Percentiles rank a stretch among this genome's conserved stretches.
phyloP scores from a whole-genome alignment of 2,329 filamentous ascomycete genomes.

The Xylariaceae sp. region DNA sequence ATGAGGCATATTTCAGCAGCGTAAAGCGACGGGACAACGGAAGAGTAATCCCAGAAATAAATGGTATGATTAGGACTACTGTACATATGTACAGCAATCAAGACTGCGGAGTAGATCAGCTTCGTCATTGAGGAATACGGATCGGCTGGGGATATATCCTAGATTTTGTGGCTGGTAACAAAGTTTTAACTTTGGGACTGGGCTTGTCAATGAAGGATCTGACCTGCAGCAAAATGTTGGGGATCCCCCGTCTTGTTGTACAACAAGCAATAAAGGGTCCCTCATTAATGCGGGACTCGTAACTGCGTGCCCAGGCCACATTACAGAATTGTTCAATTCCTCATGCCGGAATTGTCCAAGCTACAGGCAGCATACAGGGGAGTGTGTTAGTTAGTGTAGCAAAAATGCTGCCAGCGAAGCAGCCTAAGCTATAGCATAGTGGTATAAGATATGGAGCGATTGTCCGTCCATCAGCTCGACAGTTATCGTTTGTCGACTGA shows the following conservation, averaged over 20 bases:
- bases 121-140: neutral
- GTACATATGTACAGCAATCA: constrained; percentile 4
- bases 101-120: constrained; percentile 10
- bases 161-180: constrained; percentile 13
- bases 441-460: too few species aligned
- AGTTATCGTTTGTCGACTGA: too few species aligned
- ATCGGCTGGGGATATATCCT: constrained; percentile 7
- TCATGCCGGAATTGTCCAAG: neutral
- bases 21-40: neutral
- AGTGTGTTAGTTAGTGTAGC: too few species aligned
- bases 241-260: constrained; percentile 19
- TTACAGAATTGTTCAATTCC: constrained; percentile 6
- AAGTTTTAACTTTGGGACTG: constrained; percentile 19
- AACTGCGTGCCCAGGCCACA: constrained; percentile 3
- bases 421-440: too few species aligned
- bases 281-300: constrained; percentile 22
- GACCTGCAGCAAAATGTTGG: constrained; percentile 25
- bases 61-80: neutral
- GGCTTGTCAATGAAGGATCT: constrained; percentile 23
- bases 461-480: too few species aligned
- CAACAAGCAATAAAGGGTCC: constrained; percentile 22
- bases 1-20: neutral
- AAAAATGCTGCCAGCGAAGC: too few species aligned
- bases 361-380: too few species aligned
- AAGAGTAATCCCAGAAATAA: neutral